Evolutionary conservation across 2,329 filamentous ascomycete species (phyloP).

Genomic region (Phaeomoniella chlamydospora): DNA sequence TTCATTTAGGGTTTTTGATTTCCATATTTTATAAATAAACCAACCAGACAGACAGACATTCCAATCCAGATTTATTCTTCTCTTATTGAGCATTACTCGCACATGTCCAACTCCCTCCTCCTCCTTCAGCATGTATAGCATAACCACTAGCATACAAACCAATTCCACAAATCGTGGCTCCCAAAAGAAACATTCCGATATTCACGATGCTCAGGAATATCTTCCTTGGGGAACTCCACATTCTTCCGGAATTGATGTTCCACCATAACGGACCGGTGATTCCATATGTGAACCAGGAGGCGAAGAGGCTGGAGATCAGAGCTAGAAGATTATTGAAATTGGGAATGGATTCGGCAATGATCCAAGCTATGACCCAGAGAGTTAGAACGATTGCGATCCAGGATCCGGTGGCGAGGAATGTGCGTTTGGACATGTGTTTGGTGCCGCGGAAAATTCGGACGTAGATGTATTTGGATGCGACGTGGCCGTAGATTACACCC

Average conservation of each 20-base stretch:
- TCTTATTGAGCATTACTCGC: constrained; percentile 15
- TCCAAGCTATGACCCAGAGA: constrained; percentile 48
- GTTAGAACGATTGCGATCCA: constrained; percentile 44
- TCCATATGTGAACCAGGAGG: constrained; percentile 48
- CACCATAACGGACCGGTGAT: constrained; percentile 22
- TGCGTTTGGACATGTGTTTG: constrained; percentile 37
- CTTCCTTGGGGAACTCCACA: constrained; percentile 16
- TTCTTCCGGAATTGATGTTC: constrained; percentile 18
- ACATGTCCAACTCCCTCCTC: constrained; percentile 23
- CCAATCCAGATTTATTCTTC: no score
- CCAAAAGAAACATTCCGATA: constrained; percentile 5
- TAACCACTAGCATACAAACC: constrained; percentile 25
- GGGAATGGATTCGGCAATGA: constrained; percentile 56
- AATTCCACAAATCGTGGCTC: constrained; percentile 16
- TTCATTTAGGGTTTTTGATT: no score
- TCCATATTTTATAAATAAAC: no score
- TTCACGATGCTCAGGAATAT: constrained; percentile 10
- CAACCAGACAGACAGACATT: no score
- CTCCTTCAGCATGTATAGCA: constrained; percentile 19
- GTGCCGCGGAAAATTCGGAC: constrained; percentile 47
- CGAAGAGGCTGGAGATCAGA: constrained; percentile 48
- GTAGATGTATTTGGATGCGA: constrained; percentile 53
- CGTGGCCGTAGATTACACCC: constrained; percentile 55
- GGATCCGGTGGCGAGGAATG: constrained; percentile 33
- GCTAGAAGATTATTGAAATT: constrained; percentile 54